These are phyloP conservation scores for Excoecaria agallocha DNA, from an alignment of 345 rosid species.

Conservation along the genomic window DNA sequence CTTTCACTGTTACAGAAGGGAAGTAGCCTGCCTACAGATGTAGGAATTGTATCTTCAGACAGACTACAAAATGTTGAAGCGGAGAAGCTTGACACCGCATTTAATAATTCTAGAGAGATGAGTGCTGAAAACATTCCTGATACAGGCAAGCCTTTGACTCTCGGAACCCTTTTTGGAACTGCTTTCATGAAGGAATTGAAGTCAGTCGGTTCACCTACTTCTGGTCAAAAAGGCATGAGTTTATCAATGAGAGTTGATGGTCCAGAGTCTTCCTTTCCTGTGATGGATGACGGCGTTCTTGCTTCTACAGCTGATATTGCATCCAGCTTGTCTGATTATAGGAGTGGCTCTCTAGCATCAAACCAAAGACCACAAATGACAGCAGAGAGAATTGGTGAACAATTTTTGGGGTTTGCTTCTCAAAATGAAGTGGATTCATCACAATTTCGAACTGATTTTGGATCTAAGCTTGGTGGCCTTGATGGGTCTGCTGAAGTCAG, in stretches of 20 bases:
- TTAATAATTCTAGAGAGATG: conserved; percentile 36
- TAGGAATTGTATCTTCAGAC: conserved; percentile 32
- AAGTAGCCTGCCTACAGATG: conserved; percentile 31
- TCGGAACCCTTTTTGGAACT: conserved; percentile 88
- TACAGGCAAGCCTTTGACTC: conserved; percentile 66
- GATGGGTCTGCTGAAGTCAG: conserved; percentile 27
- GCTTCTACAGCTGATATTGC: conserved; percentile 29
- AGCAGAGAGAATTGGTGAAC: conserved; percentile 46
- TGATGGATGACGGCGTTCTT: conserved; percentile 33
- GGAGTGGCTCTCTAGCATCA: conserved; percentile 30
- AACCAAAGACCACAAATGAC: conserved; percentile 40
- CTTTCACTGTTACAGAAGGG: conserved; percentile 79
- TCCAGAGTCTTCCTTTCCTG: conserved; percentile 35
- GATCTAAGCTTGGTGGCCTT: conserved; percentile 37
- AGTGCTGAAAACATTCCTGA: conserved; percentile 32
- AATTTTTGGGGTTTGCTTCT: conserved; percentile 39
- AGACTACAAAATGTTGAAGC: conserved; percentile 22
- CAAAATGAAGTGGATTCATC: conserved; percentile 42
- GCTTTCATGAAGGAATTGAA: conserved; percentile 95
- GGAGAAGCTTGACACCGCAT: conserved; percentile 18
- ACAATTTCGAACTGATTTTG: conserved; percentile 40
- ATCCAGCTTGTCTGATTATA: conserved; percentile 33
- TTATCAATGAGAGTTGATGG: conserved; percentile 41
- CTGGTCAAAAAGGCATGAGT: conserved; percentile 35
- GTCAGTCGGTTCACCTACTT: conserved; percentile 60